Conservation (phyloP, 1,284 basidiomycete species). For the Rhodotorula sp. region DNA sequence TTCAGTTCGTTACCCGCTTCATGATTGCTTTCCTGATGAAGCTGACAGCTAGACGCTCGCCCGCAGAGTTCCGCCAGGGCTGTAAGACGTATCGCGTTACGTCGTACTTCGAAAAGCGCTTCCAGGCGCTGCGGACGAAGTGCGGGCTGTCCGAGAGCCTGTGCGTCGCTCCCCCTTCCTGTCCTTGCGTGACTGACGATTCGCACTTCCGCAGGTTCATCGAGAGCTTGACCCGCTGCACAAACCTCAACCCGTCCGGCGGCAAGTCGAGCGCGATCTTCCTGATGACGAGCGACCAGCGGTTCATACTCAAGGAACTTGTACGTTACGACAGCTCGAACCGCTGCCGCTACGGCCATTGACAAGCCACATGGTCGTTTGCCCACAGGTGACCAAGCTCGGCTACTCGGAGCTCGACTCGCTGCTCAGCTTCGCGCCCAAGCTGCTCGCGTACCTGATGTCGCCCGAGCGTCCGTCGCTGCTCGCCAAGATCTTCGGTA, state of each 20-base stretch:
- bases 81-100: slow-evolving; percentile 21
- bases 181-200: neutral
- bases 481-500: slow-evolving; percentile 95
- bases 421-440: slow-evolving; percentile 27
- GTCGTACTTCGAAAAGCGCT: slow-evolving; percentile 21
- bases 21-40: too few species aligned
- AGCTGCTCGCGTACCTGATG: slow-evolving; percentile 34
- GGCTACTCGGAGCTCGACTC: slow-evolving; percentile 23
- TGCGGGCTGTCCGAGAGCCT: slow-evolving; percentile 33
- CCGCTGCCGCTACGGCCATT: neutral
- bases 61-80: slow-evolving; percentile 23
- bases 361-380: neutral
- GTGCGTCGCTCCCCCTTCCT: neutral
- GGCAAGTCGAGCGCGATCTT: slow-evolving; percentile 29
- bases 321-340: neutral
- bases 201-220: slow-evolving; percentile 20
- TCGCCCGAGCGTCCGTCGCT: slow-evolving; percentile 76
- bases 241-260: slow-evolving; percentile 27
- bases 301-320: slow-evolving; percentile 39
- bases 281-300: slow-evolving; percentile 28
- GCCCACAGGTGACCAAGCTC: slow-evolving; percentile 18
- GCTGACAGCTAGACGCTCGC: neutral
- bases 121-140: slow-evolving; percentile 17
- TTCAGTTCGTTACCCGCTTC: slow-evolving; percentile 9
- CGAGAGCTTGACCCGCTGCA: slow-evolving; percentile 33